These are phyloP conservation scores for Berkeleyomyces basicola DNA, from an alignment of 2,329 filamentous ascomycete species.

Conservation along the genomic window DNA sequence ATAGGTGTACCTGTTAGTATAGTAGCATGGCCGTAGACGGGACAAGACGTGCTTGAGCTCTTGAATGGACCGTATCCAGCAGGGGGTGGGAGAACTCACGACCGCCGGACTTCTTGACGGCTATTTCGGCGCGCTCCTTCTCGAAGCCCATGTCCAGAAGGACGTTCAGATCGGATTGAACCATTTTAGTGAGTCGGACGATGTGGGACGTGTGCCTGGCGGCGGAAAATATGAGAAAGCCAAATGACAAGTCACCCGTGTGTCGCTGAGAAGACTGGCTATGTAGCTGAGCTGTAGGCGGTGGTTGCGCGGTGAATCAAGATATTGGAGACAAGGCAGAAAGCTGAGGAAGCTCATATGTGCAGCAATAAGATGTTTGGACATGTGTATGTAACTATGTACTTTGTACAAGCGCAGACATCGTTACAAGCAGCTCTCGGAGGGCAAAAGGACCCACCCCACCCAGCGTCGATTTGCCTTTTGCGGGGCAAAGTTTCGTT, in stretches of 20 bases:
- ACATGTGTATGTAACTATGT: not conserved
- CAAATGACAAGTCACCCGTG: not conserved
- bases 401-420: not conserved
- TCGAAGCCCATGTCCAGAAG: constrained; percentile 69
- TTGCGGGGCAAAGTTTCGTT: not conserved
- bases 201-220: constrained; percentile 12
- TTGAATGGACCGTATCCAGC: too few species aligned
- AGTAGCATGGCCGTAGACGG: not conserved
- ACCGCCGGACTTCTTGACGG: constrained; percentile 67
- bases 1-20: not conserved
- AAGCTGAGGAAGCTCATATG: not conserved
- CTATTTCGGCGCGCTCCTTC: constrained; percentile 61
- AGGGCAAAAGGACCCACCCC: not conserved
- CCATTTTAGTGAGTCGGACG: constrained; percentile 25
- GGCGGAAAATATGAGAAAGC: constrained; percentile 2
- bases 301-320: not conserved
- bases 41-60: not conserved
- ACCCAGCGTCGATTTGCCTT: not conserved
- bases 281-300: not conserved
- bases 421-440: not conserved
- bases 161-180: constrained; percentile 41
- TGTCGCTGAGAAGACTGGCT: too few species aligned
- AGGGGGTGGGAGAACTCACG: constrained; percentile 33
- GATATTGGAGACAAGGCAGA: not conserved
- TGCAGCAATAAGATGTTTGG: not conserved